Base-by-base conservation (phyloP, 129 eudicot genomes). In the Escallonia herrerae region DNA sequence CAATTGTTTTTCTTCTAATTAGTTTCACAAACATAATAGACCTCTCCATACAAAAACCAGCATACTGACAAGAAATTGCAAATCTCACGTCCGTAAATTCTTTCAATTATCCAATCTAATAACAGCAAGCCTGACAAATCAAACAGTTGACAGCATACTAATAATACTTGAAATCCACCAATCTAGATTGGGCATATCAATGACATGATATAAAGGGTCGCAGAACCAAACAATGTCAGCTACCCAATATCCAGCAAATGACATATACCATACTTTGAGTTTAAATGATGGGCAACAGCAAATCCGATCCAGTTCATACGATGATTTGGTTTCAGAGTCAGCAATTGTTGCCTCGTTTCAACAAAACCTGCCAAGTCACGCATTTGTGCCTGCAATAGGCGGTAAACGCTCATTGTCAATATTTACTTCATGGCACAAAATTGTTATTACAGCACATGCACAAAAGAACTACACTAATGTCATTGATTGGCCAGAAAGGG, bases 281-380 rank as follows among this genome's bases (percentile, higher is more conserved):
- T 94, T 45, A 94, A 67, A 80, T 94, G 99, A 62, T 94, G 95
- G 53, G 99, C 72, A 64, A 89, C 99, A 2, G 99, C 97, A 84
- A 94, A 94, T 47, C 99, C 99, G 78, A 94, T 94, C 99, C 99
- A 94, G 74, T 94, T 94, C 99, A 94, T 94, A 56, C 99, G 97
- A 82, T 89, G 95, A 82, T 89, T 94, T 53, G 99, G 95, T 72
- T 94, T 94, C 72, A 94, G 72, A 58, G 94, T 94, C 79, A 94
- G 82, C 77, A 89, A 80, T 43, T 77, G 93, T 66, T 94, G 99
- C 77, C 99, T 86, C 63, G 99, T 94, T 83, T 94, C 99, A 69
- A 94, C 97, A 72, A 89, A 94, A 68, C 97, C 99, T 15, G 90
- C 66, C 93, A 94, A 84, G 79, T 94, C 99, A n/a, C 97, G 95